Conservation (phyloP, 768 basidiomycete genomes). For the Boletus rubescentipes region DNA sequence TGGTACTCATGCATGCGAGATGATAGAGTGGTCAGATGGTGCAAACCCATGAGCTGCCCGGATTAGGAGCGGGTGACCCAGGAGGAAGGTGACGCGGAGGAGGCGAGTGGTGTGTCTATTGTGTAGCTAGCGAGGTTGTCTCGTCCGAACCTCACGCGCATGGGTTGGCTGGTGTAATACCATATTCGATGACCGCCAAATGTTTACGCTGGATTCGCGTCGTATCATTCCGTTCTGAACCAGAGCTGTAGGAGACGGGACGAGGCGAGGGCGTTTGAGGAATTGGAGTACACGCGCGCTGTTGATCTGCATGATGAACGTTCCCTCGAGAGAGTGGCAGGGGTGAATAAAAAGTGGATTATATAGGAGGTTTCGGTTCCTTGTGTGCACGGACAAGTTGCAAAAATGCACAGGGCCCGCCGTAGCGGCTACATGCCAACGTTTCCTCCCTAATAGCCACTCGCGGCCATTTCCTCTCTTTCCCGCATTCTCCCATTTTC, state of each 20-base stretch:
- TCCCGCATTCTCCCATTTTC: constrained; percentile 52
- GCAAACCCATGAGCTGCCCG: not conserved
- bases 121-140: constrained; percentile 1
- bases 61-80: not conserved
- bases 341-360: constrained; percentile 6
- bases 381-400: constrained; percentile 28
- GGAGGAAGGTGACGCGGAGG: constrained; percentile 8
- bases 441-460: constrained; percentile 59
- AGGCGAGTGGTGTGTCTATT: not conserved
- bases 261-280: not conserved
- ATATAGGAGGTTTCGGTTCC: constrained; percentile 21
- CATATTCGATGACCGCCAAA: not conserved
- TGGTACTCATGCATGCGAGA: not conserved
- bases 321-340: constrained; percentile 2
- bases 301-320: constrained; percentile 2
- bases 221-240: not conserved
- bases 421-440: constrained; percentile 41
- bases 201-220: constrained; percentile 9
- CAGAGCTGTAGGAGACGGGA: not conserved
- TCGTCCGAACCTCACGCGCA: not conserved
- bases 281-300: constrained; percentile 5
- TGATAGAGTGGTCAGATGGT: not conserved
- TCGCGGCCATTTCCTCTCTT: constrained; percentile 55
- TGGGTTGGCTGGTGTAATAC: not conserved
- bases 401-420: constrained; percentile 32